Evolutionary conservation across 2,329 filamentous ascomycete genomes (phyloP).

Genomic region (Cladophialophora exuberans): DNA sequence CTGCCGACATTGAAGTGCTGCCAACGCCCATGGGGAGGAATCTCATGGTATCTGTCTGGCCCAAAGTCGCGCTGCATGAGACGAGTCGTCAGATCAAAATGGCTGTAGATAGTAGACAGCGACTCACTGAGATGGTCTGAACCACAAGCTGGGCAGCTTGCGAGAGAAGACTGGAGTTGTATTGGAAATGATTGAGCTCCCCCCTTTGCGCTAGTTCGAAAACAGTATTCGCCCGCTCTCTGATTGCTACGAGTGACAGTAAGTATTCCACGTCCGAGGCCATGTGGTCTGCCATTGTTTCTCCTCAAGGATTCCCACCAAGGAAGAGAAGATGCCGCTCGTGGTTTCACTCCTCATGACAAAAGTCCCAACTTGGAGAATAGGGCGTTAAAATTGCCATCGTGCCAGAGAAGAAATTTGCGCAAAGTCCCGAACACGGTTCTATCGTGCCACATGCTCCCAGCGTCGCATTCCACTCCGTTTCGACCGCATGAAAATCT

Average conservation of each 20-base stretch:
- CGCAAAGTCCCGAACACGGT: too few relatives aligned
- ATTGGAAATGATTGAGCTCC: slow-evolving; percentile 7
- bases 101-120: slow-evolving; percentile 1
- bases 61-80: slow-evolving; percentile 54
- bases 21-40: slow-evolving; percentile 62
- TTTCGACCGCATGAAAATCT: too few relatives aligned
- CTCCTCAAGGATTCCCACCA: background rate
- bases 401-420: too few relatives aligned
- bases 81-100: background rate
- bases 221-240: slow-evolving; percentile 1
- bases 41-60: slow-evolving; percentile 50
- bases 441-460: too few relatives aligned
- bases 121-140: slow-evolving; percentile 10
- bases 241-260: slow-evolving; percentile 4
- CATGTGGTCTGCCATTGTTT: background rate
- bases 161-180: slow-evolving; percentile 2
- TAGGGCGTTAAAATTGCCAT: too few relatives aligned
- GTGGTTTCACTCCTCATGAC: background rate
- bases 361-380: background rate
- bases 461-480: too few relatives aligned
- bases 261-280: slow-evolving; percentile 11
- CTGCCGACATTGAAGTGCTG: slow-evolving; percentile 64
- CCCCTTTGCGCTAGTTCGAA: slow-evolving; percentile 3
- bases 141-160: slow-evolving; percentile 2
- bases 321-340: too few relatives aligned